Evolutionary conservation across 106 monocot species (phyloP), one percentile per base, ranked within the genome.

Genomic region (Phalaenopsis equestris): DNA sequence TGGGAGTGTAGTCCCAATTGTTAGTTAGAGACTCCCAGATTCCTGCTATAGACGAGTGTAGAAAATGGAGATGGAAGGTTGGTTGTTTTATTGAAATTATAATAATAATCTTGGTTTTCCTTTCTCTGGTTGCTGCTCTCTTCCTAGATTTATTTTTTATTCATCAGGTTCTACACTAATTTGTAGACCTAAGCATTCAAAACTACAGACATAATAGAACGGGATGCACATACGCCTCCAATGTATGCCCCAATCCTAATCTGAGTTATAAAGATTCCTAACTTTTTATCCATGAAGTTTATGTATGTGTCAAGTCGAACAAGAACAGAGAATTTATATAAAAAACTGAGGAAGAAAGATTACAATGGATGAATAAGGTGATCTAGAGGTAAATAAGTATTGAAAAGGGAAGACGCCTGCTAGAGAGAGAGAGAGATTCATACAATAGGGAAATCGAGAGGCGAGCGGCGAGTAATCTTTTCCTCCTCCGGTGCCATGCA

Each of bases 401-500:
- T 3, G 8, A 70, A 36, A 70, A 14, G 30, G 10, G 36, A 70
- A 70, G 1, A 37, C 7, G 30, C 36, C 17, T 24, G 14, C 21
- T 1, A 70, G 15, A 19, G 48, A 65, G 72, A 38, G 38, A 64
- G 49, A 73, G 18, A 39, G 64, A 23, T 0, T 1, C 84, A 24
- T 89, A 91, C 94, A 78, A 94, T 91, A 47, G 91, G 91, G 76
- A 94, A 94, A 82, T 91, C 91, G 80, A 94, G 91, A 57, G 94
- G 94, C 5, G 94, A 94, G 47, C 91, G 87, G 41, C 94, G 89
- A 42, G 94, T 94, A 80, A 94, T 94, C 88, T 89, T 91, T 89
- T 94, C 94, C 77, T 94, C 91, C 55, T 94, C 94, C 18, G 94
- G 94, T 0, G 94, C 89, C 87, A 89, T 87, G 55, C 88, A 85